Percentiles rank a stretch among this genome's conserved stretches.
Conservation (phyloP, 305 asterid species). For the Solanum hybrid region DNA sequence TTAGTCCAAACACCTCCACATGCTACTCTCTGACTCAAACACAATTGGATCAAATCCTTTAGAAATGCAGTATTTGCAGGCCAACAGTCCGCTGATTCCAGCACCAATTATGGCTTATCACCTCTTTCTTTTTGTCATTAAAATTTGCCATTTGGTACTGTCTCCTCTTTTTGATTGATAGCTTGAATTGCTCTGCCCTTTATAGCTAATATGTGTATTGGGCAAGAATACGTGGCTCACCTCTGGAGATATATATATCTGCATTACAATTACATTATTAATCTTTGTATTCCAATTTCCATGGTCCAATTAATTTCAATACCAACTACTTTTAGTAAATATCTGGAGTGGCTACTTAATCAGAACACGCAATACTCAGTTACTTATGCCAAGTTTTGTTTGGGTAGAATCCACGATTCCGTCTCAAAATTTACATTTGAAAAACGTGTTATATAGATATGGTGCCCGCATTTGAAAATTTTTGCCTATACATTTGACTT, state of each 20-base stretch:
- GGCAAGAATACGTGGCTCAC: background rate
- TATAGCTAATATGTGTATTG: background rate
- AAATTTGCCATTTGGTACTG: background rate
- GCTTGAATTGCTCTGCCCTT: background rate
- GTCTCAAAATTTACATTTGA: background rate
- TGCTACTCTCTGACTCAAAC: conserved; percentile 21
- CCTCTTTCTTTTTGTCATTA: conserved; percentile 13
- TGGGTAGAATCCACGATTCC: background rate
- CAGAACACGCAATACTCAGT: background rate
- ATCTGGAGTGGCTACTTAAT: no score
- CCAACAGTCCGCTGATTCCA: conserved; percentile 42
- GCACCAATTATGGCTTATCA: conserved; percentile 39
- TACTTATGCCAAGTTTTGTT: background rate
- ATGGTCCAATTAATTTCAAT: background rate
- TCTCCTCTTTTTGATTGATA: no score
- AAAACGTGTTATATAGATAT: background rate
- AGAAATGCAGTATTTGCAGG: conserved; percentile 32
- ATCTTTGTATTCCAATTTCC: background rate
- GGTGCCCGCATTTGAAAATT: background rate
- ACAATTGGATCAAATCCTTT: conserved; percentile 31
- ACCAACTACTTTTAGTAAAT: background rate
- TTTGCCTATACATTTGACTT: background rate
- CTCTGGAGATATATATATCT: no score
- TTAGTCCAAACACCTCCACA: conserved; percentile 43
- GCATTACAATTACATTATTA: no score